Conservation (phyloP, 164 flowering plant genomes). For the Tetrastigma voinierianum region DNA sequence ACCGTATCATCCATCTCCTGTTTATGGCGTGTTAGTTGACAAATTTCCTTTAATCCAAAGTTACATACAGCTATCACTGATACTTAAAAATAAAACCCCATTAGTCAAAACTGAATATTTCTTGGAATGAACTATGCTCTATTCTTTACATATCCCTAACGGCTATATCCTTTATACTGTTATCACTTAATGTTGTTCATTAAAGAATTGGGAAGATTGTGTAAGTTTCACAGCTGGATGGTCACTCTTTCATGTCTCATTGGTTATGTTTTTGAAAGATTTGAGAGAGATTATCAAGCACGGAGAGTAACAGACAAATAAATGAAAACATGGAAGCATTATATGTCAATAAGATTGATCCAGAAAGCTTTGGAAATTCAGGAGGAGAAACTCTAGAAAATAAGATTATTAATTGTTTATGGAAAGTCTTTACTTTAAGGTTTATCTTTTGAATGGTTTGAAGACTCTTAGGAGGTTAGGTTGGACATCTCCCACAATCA, state of each 20-base stretch:
- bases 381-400: constrained; percentile 1
- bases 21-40: neutral
- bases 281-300: neutral
- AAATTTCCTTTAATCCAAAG: neutral
- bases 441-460: constrained; percentile 35
- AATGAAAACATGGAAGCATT: neutral
- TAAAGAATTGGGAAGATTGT: no score
- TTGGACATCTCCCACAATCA: constrained; percentile 40
- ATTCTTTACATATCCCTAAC: neutral
- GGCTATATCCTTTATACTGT: neutral
- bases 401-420: no score
- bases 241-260: neutral
- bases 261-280: neutral
- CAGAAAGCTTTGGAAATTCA: constrained; percentile 5
- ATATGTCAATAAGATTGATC: neutral
- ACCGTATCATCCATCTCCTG: constrained; percentile 3
- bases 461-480: constrained; percentile 28
- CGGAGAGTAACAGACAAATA: neutral
- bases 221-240: neutral
- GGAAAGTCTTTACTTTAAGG: no score
- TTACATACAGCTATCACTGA: neutral
- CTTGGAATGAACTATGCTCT: neutral
- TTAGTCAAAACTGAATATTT: neutral
- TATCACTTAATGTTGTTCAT: no score
- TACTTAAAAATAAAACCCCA: neutral